Percentiles rank a stretch among this genome's conserved stretches.
Evolutionary conservation across 345 rosid genomes (phyloP).

Genomic region (Cardamine resedifolia): DNA sequence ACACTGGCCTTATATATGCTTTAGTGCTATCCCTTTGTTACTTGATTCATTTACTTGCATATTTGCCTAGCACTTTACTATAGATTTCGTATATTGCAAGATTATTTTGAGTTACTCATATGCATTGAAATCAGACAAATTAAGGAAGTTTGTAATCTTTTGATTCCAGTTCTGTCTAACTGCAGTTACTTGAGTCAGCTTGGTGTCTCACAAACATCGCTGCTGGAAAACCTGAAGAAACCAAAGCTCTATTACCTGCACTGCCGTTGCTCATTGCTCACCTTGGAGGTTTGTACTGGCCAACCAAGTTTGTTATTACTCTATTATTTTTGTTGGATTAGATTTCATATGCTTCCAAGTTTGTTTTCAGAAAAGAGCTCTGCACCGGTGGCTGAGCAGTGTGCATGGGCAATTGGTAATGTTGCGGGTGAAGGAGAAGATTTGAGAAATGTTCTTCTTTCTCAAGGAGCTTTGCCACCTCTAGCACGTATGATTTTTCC

Average conservation of each 20-base stretch:
- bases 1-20: constrained; percentile 13
- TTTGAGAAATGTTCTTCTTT: constrained; percentile 74
- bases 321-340: constrained; percentile 5
- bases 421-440: constrained; percentile 98
- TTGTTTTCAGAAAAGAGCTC: constrained; percentile 75
- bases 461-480: constrained; percentile 88
- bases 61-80: background rate
- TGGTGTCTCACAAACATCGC: constrained; percentile 99
- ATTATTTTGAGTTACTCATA: background rate
- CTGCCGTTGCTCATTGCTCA: constrained; percentile 91
- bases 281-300: constrained; percentile 72
- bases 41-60: background rate
- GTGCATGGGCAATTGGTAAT: constrained; percentile 98
- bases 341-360: constrained; percentile 26
- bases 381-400: constrained; percentile 89
- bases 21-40: background rate
- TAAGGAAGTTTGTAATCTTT: background rate
- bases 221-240: constrained; percentile 93
- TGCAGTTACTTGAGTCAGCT: constrained; percentile 95
- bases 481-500: constrained; percentile 98
- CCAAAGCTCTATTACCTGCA: constrained; percentile 81
- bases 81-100: background rate
- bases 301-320: background rate
- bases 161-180: constrained; percentile 16
- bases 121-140: background rate